phyloP scores from a whole-genome alignment of 1,139 yeast genomes.

The Candida frijolesensis region DNA sequence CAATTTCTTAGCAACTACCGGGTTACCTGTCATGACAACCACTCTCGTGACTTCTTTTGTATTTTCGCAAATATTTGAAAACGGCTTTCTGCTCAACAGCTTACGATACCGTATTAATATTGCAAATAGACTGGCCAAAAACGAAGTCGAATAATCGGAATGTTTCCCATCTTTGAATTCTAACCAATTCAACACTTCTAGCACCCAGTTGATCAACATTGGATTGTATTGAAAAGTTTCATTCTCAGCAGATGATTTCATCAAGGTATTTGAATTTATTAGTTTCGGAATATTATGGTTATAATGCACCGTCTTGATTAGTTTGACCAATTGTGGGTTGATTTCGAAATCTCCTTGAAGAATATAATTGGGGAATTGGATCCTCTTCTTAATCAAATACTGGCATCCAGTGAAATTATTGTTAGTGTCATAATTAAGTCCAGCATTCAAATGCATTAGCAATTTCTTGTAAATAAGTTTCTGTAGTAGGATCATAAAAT shows the following conservation, averaged over 20 bases:
- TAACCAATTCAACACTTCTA: conserved; percentile 60
- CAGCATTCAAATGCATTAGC: conserved; percentile 23
- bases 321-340: conserved; percentile 31
- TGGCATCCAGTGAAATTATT: conserved; percentile 19
- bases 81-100: conserved; percentile 39
- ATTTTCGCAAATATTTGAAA: conserved; percentile 19
- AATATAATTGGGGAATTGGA: conserved; percentile 38
- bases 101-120: conserved; percentile 40
- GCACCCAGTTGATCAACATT: conserved; percentile 54
- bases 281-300: conserved; percentile 50
- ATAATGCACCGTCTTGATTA: conserved; percentile 42
- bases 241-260: conserved; percentile 21
- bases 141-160: conserved; percentile 17
- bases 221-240: conserved; percentile 19
- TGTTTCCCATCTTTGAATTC: conserved; percentile 57
- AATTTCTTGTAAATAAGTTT: conserved; percentile 39
- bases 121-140: conserved; percentile 51
- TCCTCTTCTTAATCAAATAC: conserved; percentile 37
- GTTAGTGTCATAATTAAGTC: conserved; percentile 13
- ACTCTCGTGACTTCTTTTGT: conserved; percentile 45
- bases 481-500: conserved; percentile 42
- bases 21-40: conserved; percentile 61
- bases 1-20: conserved; percentile 61
- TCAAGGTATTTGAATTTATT: conserved; percentile 39
- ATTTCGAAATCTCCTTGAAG: conserved; percentile 49